Conservation (phyloP, 805 yeast species). For the Ogataea nitratoaversa region DNA sequence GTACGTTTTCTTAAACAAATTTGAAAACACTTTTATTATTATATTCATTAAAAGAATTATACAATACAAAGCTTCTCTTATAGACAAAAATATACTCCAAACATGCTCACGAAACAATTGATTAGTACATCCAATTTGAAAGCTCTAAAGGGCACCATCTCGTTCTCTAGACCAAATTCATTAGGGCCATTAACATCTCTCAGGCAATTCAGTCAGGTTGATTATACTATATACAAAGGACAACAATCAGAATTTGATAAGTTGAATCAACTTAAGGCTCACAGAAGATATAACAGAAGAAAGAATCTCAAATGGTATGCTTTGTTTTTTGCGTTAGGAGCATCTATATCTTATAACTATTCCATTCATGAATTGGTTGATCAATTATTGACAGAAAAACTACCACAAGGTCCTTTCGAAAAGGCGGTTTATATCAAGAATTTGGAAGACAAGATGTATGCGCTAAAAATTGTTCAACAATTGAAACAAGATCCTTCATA, state of each 20-base stretch:
- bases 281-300: slow-evolving; percentile 10
- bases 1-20: too few relatives aligned
- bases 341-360: slow-evolving; percentile 21
- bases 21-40: too few relatives aligned
- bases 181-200: not conserved
- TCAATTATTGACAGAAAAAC: slow-evolving; percentile 10
- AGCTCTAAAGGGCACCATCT: not conserved
- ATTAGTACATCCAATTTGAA: not conserved
- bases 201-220: slow-evolving; percentile 12
- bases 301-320: slow-evolving; percentile 13
- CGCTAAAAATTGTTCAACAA: slow-evolving; percentile 48
- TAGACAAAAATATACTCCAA: too few relatives aligned
- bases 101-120: not conserved
- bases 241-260: slow-evolving; percentile 7
- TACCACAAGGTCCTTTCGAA: slow-evolving; percentile 23
- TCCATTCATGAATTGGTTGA: slow-evolving; percentile 28
- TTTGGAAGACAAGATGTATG: slow-evolving; percentile 45
- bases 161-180: not conserved
- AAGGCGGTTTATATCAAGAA: slow-evolving; percentile 20
- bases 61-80: too few relatives aligned
- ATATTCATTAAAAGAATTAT: too few relatives aligned
- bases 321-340: slow-evolving; percentile 23
- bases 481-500: slow-evolving; percentile 37
- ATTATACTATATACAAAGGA: slow-evolving; percentile 12
- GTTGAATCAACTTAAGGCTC: slow-evolving; percentile 6